These are phyloP conservation scores for Ceratocystis destructans DNA, from an alignment of 2,329 filamentous ascomycete genomes.

Conservation along the genomic window DNA sequence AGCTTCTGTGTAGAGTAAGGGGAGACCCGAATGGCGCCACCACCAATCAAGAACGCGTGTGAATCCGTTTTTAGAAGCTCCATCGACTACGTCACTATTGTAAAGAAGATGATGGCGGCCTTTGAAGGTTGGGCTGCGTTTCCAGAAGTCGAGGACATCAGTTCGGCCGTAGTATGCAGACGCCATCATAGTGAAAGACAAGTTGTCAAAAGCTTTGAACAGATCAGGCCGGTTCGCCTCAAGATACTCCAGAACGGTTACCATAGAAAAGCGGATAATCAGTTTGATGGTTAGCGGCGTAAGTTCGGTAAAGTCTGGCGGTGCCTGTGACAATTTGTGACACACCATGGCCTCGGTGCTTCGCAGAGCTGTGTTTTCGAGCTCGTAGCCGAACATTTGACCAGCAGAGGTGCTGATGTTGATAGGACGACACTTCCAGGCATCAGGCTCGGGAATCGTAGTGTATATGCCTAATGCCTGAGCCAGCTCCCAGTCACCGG, in stretches of 20 bases:
- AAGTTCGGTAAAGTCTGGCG: constrained; percentile 54
- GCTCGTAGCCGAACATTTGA: constrained; percentile 53
- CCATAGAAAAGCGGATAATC: constrained; percentile 81
- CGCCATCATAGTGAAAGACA: constrained; percentile 74
- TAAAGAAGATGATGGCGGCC: constrained; percentile 59
- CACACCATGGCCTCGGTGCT: constrained; percentile 58
- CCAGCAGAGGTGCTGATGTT: background rate
- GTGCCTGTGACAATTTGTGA: constrained; percentile 56
- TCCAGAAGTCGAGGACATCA: constrained; percentile 85
- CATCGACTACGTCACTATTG: constrained; percentile 70
- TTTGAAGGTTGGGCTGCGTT: constrained; percentile 64
- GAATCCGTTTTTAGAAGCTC: constrained; percentile 73
- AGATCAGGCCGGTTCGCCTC: constrained; percentile 52
- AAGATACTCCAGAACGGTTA: constrained; percentile 58
- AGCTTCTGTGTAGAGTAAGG: constrained; percentile 71
- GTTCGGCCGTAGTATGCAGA: constrained; percentile 74
- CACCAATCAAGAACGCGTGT: constrained; percentile 83
- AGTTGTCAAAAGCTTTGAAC: constrained; percentile 72
- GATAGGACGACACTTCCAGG: constrained; percentile 59
- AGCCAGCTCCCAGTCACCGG: constrained; percentile 83
- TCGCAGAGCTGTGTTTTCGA: constrained; percentile 75
- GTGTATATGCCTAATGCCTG: constrained; percentile 70
- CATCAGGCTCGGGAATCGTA: constrained; percentile 53
- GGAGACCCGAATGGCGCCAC: constrained; percentile 63
- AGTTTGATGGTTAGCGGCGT: constrained; percentile 74